A percentile compares a stretch with the other conserved stretches of the same genome.
These are phyloP conservation scores for Fusarium sp. DNA, from an alignment of 2,329 filamentous ascomycete genomes.

Conservation along the genomic window DNA sequence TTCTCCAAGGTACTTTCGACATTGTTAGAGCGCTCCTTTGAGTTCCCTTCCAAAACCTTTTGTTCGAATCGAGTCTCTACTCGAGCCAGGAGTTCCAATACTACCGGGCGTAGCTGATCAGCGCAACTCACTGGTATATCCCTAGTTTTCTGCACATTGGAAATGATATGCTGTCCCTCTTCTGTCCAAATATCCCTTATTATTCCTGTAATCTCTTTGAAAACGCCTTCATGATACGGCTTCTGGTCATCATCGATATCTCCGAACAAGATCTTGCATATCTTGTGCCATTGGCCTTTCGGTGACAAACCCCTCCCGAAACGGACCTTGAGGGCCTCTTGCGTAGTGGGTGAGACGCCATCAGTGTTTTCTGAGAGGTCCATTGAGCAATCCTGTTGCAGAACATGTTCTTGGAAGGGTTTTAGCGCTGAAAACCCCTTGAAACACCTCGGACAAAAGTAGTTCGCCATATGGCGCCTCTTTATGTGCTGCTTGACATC, in stretches of 20 bases:
- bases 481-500: constrained; percentile 5
- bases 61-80: neutral
- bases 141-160: neutral
- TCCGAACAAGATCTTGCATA: neutral
- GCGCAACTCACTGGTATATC: neutral
- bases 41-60: neutral
- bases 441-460: neutral
- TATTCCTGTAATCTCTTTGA: constrained; percentile 1
- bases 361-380: neutral
- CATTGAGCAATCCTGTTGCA: neutral
- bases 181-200: neutral
- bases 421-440: neutral
- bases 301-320: neutral
- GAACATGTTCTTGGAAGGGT: neutral
- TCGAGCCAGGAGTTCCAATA: neutral
- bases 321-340: neutral
- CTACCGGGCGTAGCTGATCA: neutral
- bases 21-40: neutral
- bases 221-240: neutral
- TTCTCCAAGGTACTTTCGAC: neutral
- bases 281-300: neutral
- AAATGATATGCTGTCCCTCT: neutral
- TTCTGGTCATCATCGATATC: neutral
- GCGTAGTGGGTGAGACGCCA: neutral
- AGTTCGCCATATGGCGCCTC: neutral